Evolutionary conservation across 352 stramenopile species (phyloP).

Genomic region (Globisporangium abappressorium): DNA sequence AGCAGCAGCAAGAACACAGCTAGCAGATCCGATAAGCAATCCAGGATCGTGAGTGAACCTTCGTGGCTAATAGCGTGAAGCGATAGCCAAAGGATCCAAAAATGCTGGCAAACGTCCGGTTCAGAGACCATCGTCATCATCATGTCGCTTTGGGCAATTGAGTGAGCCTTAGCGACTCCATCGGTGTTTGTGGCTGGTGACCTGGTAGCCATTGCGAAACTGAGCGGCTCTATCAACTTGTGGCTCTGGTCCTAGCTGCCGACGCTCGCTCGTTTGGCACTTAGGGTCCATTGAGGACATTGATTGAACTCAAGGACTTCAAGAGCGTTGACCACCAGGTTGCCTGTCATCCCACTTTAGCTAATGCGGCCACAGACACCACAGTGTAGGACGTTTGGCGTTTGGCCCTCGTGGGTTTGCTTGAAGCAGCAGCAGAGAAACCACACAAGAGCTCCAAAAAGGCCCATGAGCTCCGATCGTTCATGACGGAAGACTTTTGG

Average conservation of each 20-base stretch:
- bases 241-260: not conserved
- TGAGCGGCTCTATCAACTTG: not conserved
- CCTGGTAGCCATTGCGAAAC: not conserved
- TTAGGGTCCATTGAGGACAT: not conserved
- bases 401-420: not conserved
- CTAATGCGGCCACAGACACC: not conserved
- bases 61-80: not conserved
- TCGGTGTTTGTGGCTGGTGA: not conserved
- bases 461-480: not conserved
- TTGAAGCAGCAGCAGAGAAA: not conserved
- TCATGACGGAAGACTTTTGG: not conserved
- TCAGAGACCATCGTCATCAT: not conserved
- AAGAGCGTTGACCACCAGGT: not conserved
- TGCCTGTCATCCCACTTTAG: constrained; percentile 3
- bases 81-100: too few species aligned
- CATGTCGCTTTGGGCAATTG: not conserved
- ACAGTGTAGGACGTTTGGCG: not conserved
- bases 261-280: too few species aligned
- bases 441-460: not conserved
- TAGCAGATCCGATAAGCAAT: not conserved
- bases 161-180: too few species aligned
- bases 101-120: not conserved
- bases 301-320: not conserved
- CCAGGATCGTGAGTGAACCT: not conserved
- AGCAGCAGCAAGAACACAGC: not conserved